Evolutionary conservation across 306 rosid species (phyloP).

Genomic region (Carpinus fangiana): DNA sequence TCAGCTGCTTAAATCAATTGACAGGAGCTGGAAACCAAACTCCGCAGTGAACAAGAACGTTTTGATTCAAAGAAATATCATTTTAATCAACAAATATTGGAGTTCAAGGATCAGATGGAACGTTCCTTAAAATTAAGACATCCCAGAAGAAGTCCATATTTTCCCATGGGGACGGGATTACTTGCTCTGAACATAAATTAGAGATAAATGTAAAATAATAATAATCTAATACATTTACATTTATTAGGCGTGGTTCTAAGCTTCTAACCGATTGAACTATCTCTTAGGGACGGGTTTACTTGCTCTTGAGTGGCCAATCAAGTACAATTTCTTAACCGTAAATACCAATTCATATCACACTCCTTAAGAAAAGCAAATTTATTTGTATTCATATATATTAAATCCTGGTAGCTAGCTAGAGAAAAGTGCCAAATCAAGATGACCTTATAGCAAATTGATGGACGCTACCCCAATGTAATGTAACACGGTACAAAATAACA

Average conservation of each 20-base stretch:
- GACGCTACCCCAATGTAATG: neutral
- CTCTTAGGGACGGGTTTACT: no score
- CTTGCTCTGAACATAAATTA: no score
- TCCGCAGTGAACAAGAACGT: conserved; percentile 51
- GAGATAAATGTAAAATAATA: no score
- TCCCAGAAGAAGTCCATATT: no score
- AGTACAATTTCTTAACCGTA: no score
- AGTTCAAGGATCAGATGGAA: conserved; percentile 56
- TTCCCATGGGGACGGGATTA: no score
- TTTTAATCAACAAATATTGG: conserved; percentile 40
- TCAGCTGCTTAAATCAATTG: conserved; percentile 21
- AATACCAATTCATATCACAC: no score
- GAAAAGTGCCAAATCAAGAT: neutral
- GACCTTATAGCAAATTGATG: neutral
- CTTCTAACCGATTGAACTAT: no score
- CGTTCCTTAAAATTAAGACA: no score
- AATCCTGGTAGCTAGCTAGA: neutral
- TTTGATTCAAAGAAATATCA: conserved; percentile 55
- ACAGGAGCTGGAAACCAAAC: conserved; percentile 62
- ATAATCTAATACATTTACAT: no score
- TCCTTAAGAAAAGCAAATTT: neutral
- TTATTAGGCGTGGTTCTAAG: no score
- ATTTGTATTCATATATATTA: neutral
- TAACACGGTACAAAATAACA: neutral
- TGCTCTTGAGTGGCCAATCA: no score